Percentiles rank a stretch among this genome's conserved stretches.
phyloP scores from a whole-genome alignment of 2,329 filamentous ascomycete species.

The Microcyclosporella mali region DNA sequence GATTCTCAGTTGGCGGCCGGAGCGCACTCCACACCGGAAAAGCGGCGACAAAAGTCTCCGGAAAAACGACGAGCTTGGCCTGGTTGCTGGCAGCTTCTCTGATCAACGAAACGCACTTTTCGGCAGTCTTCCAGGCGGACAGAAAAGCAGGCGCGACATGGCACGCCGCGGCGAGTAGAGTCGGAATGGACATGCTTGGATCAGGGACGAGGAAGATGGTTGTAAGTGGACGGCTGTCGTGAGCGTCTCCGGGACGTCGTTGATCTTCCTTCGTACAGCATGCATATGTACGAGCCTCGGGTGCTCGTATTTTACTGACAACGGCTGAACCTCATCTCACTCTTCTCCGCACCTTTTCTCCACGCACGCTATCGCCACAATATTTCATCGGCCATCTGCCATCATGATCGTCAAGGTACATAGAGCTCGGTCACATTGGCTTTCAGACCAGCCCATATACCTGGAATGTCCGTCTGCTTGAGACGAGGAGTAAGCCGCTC shows the following conservation, averaged over 20 bases:
- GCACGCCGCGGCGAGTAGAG: slow-evolving; percentile 16
- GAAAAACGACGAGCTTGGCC: slow-evolving; percentile 50
- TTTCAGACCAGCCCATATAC: too few species aligned
- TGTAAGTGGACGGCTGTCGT: background rate
- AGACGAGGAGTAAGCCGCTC: background rate
- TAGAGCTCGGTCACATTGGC: too few species aligned
- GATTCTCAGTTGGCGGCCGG: slow-evolving; percentile 44
- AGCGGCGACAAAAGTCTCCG: slow-evolving; percentile 49
- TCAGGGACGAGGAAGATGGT: background rate
- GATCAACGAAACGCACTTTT: slow-evolving; percentile 45
- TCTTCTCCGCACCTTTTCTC: background rate
- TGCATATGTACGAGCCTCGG: too few species aligned
- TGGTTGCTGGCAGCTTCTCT: slow-evolving; percentile 37
- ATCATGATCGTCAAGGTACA: too few species aligned
- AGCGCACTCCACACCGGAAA: slow-evolving; percentile 42
- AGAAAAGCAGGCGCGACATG: slow-evolving; percentile 43
- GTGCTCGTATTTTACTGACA: too few species aligned
- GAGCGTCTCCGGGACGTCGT: too few species aligned
- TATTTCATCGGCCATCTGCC: too few species aligned
- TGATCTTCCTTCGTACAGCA: too few species aligned
- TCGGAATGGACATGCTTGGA: background rate
- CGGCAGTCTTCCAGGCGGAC: slow-evolving; percentile 40
- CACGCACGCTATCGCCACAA: too few species aligned
- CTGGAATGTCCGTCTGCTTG: background rate
- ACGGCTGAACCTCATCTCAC: background rate